Conservation (phyloP, 176 grass and related monocot species). For the Triticum dicoccoides region DNA sequence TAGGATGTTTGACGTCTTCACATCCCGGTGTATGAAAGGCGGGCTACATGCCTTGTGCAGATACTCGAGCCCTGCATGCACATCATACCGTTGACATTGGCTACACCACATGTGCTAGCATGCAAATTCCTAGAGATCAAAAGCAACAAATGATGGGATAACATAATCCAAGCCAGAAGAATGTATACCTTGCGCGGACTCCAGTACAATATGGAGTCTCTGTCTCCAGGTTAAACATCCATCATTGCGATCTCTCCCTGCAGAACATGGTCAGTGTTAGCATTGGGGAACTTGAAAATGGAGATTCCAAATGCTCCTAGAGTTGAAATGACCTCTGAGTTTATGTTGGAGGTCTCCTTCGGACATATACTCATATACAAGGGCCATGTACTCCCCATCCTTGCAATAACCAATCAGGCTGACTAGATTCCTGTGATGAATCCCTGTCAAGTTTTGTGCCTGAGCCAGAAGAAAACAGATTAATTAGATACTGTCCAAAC, state of each 20-base stretch:
- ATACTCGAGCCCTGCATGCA: constrained; percentile 54
- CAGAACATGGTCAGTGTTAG: background rate
- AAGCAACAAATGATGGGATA: background rate
- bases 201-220: constrained; percentile 39
- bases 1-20: constrained; percentile 65
- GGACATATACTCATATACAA: constrained; percentile 76
- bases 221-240: constrained; percentile 47
- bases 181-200: constrained; percentile 53
- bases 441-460: constrained; percentile 57
- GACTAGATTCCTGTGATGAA: constrained; percentile 73
- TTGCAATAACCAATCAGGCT: constrained; percentile 71
- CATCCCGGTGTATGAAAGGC: constrained; percentile 52
- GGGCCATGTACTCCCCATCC: constrained; percentile 50
- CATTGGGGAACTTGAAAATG: background rate
- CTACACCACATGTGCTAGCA: background rate
- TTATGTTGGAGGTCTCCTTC: constrained; percentile 59
- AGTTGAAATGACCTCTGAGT: constrained; percentile 40
- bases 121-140: background rate
- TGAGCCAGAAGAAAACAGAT: constrained; percentile 9
- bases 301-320: background rate
- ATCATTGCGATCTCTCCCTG: constrained; percentile 14
- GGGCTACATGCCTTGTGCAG: constrained; percentile 59
- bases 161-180: background rate
- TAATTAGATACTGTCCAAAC: background rate
- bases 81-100: background rate